Base-by-base conservation (phyloP, 768 basidiomycete species). In the Clavulina sp. region DNA sequence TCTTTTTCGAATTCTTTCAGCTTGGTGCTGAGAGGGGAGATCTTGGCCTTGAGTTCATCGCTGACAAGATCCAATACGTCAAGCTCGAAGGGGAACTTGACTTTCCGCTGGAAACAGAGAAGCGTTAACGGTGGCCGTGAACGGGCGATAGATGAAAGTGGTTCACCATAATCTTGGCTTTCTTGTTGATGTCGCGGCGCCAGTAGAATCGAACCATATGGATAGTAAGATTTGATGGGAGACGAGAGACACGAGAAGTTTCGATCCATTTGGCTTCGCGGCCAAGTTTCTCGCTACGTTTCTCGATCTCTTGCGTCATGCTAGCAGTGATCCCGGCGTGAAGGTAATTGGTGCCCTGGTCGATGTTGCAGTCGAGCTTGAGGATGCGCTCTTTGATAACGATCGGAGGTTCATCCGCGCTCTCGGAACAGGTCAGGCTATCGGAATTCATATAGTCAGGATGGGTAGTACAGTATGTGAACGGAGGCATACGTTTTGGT, bases 181-280 rank as follows among this genome's bases (percentile, higher is more conserved):
- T 97, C 70, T 82, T 88, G 49, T 66, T 66, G 54, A 95, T 91
- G 57, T 97, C 95, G 33, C 76, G 71, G 54, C 87, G 71, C 95
- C 95, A 99, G 51, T 80, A 82, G 64, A 97, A 99, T 44, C 95
- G 84, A 9, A 92, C 91, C 83, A 96, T 86, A 59, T 97, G 89
- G 3, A 97, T 77, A 4, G 81, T 80, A 21, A 95, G 73, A 60
- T 85, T 92, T 3, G 76, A 65, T 0, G 95, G 95, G 9, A 97
- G 69, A 21, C 92, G 76, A 7, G 85, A 77, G 48, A 99, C 60
- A 5, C 89, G 80, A 3, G 84, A 81, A 33, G 75, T 78, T 60
- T 86, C 80, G 21, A 71, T 78, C 69, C 97, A 97, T 0, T 73
- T 64, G 0, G 92, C 92, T 38, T 84, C 74, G 9, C 91, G 78